These are phyloP conservation scores for Chlamydomonas applanata DNA, from an alignment of 139 green algal genomes.

Conservation along the genomic window DNA sequence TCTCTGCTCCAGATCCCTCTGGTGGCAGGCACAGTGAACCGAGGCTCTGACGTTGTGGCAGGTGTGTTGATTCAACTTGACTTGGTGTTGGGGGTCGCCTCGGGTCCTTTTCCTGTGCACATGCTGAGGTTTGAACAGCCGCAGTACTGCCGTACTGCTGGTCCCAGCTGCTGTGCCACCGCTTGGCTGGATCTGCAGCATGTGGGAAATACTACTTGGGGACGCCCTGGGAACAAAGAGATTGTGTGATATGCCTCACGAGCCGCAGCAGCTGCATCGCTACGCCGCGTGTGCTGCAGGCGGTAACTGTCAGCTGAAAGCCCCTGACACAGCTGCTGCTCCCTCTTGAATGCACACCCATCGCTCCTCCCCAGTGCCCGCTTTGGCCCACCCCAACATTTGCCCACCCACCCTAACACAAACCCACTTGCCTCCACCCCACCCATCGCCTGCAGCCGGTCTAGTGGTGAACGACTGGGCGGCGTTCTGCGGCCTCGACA, in stretches of 20 bases:
- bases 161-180: too few relatives aligned
- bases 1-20: conserved; percentile 93
- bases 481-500: conserved; percentile 96
- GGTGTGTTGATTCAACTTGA: conserved; percentile 10
- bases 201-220: too few relatives aligned
- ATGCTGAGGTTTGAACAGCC: not conserved
- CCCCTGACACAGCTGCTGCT: too few relatives aligned
- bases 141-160: not conserved
- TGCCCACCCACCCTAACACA: not conserved
- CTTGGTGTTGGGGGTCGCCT: conserved; percentile 19
- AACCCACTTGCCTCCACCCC: not conserved
- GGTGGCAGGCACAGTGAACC: conserved; percentile 96
- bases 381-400: too few relatives aligned
- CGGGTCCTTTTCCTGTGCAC: not conserved
- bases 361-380: too few relatives aligned
- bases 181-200: too few relatives aligned
- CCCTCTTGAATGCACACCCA: too few relatives aligned
- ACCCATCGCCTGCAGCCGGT: conserved; percentile 46
- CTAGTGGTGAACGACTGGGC: conserved; percentile 96
- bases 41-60: conserved; percentile 92
- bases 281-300: too few relatives aligned
- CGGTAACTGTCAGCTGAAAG: too few relatives aligned
- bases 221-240: too few relatives aligned
- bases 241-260: too few relatives aligned
- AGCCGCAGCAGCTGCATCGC: too few relatives aligned